Percentiles rank a stretch among this genome's conserved stretches.
Evolutionary conservation across 2,329 filamentous ascomycete species (phyloP).

Genomic region (Trichoderma brevicompactum): DNA sequence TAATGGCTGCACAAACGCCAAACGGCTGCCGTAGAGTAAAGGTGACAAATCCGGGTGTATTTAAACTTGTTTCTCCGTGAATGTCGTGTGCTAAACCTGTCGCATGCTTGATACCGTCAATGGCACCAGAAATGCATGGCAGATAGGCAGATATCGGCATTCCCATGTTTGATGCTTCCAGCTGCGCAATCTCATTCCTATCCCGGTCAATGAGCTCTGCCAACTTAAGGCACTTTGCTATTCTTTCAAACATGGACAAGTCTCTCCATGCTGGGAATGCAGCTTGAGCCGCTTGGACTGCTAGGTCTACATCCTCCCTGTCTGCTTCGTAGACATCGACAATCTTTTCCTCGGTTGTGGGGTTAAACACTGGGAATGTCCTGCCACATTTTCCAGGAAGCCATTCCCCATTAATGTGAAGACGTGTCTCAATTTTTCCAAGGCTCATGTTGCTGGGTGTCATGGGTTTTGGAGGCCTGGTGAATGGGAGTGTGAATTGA

Average conservation of each 20-base stretch:
- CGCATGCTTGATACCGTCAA: slow-evolving; percentile 62
- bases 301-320: slow-evolving; percentile 28
- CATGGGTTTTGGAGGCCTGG: background rate
- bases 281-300: slow-evolving; percentile 28
- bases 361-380: slow-evolving; percentile 35
- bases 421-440: slow-evolving; percentile 18
- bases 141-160: slow-evolving; percentile 27
- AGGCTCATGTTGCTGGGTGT: background rate
- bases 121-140: slow-evolving; percentile 3
- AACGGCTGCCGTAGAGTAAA: slow-evolving; percentile 66
- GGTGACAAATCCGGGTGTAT: slow-evolving; percentile 53
- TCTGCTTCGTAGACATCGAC: slow-evolving; percentile 32
- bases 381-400: slow-evolving; percentile 27
- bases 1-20: slow-evolving; percentile 71
- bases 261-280: slow-evolving; percentile 30
- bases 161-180: slow-evolving; percentile 31
- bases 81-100: slow-evolving; percentile 67
- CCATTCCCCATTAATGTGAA: slow-evolving; percentile 31
- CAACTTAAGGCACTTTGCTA: slow-evolving; percentile 27
- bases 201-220: slow-evolving; percentile 30
- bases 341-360: slow-evolving; percentile 34
- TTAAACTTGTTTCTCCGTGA: slow-evolving; percentile 51
- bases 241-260: slow-evolving; percentile 20
- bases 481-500: background rate
- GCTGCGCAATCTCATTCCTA: slow-evolving; percentile 24